Base-by-base conservation (phyloP, 768 basidiomycete species). In the Mycena capillaripes region DNA sequence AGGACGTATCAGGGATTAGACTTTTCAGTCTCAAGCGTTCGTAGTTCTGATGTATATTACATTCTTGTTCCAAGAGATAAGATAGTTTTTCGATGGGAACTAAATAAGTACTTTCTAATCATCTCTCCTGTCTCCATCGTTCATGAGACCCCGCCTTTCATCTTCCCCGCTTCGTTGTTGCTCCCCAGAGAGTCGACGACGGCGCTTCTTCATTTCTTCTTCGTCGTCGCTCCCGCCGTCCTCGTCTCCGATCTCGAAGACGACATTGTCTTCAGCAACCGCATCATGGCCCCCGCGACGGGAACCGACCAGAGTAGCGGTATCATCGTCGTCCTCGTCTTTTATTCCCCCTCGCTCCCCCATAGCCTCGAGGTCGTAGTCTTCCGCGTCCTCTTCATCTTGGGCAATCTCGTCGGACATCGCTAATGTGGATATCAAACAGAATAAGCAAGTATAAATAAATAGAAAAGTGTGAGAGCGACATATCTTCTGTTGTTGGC, bases 391-490 rank as follows among this genome's bases (percentile, higher is more conserved):
- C 76, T 93, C 92, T 78, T 97, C 96, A 77, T 97, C 93, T 83
- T 97, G 96, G 29, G 98, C 96, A 62, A 99, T 83, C 84, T 99
- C 98, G 74, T 98, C 97, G 29, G 95, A 97, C 93, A 98, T 97
- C 40, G 96, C 92, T 72, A 99, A 90, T 80, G 93, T 94, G 75
- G 78, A 87, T 76, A 87, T 83, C 83, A 57, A 81, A 80, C 78
- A 55, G 27, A 23, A 69, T 59, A 67, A 65, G 66, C 52, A 78
- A 69, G 82, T 76, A 71, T 66, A 53, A 21, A 59, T 48, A 70
- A 40, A 63, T 8, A 34, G 65, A 36, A 62, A 36, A 63, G 56
- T 14, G 27, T 58, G 63, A 67, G 44, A 4, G 58, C 53, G 7
- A 90, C 93, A 84, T 88, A 93, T 92, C 95, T 91, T 84, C 93